Evolutionary conservation across 139 green algal species (phyloP).

Genomic region (Coelastrella sp.): DNA sequence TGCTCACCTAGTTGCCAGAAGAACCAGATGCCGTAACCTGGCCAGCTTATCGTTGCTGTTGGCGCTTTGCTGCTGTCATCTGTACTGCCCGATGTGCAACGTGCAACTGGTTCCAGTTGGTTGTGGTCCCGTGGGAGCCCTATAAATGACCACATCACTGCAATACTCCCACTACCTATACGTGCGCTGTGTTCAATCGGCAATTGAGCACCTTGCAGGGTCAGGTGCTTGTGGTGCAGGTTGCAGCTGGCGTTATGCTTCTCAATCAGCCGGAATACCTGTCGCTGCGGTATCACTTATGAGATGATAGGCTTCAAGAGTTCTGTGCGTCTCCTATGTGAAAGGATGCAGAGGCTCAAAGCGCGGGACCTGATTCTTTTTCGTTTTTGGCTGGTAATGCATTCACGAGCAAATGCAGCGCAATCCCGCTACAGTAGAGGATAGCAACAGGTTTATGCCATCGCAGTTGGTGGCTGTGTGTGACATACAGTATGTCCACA

Average conservation of each 20-base stretch:
- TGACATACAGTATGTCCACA: not conserved
- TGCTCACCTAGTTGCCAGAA: slow-evolving; percentile 51
- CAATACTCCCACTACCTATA: not conserved
- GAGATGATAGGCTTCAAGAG: no score
- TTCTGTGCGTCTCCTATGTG: no score
- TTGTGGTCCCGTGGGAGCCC: no score
- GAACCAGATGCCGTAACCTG: slow-evolving; percentile 46
- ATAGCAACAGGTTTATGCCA: no score
- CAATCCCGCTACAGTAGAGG: no score
- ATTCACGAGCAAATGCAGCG: no score
- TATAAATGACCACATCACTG: not conserved
- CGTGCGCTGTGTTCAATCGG: not conserved
- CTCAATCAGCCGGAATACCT: no score
- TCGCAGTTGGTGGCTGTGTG: not conserved
- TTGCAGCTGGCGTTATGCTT: slow-evolving; percentile 4
- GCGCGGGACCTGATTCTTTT: no score
- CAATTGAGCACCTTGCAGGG: not conserved
- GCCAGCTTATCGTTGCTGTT: slow-evolving; percentile 23
- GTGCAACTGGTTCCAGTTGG: no score
- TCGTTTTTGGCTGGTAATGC: no score
- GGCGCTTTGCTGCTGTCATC: not conserved
- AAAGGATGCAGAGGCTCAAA: no score
- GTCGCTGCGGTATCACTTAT: no score
- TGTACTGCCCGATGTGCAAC: not conserved
- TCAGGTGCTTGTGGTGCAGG: not conserved